Evolutionary conservation across 1,284 basidiomycete genomes (phyloP).

Genomic region (Boletus coffeatus): DNA sequence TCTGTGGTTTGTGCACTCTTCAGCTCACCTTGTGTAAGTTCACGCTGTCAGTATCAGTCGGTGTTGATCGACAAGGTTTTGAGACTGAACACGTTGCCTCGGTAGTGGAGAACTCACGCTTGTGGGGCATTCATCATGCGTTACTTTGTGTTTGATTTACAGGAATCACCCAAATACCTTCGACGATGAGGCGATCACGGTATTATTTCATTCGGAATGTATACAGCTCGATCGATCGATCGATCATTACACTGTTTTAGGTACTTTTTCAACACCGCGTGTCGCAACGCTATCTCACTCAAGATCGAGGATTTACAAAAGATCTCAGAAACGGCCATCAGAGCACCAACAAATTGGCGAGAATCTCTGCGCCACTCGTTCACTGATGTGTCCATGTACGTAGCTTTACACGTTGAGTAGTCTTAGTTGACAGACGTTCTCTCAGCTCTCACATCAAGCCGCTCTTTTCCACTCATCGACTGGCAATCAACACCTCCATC

Average conservation of each 20-base stretch:
- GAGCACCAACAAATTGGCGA: conserved; percentile 20
- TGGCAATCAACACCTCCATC: conserved; percentile 47
- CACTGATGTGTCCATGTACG: conserved; percentile 38
- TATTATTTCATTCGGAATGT: conserved; percentile 14
- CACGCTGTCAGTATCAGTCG: conserved; percentile 31
- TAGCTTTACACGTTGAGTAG: neutral
- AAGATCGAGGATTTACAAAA: conserved; percentile 40
- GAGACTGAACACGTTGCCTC: conserved; percentile 3
- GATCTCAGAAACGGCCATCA: conserved; percentile 22
- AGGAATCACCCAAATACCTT: conserved; percentile 58
- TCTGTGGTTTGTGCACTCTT: neutral
- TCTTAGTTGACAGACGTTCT: neutral
- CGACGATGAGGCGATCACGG: conserved; percentile 50
- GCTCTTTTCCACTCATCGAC: conserved; percentile 44
- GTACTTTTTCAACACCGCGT: conserved; percentile 43
- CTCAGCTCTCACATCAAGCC: conserved; percentile 36
- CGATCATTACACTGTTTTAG: conserved; percentile 19
- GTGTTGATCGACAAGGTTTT: neutral
- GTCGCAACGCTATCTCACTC: conserved; percentile 44
- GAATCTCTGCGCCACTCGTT: conserved; percentile 36
- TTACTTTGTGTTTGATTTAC: conserved; percentile 42
- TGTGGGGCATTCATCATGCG: conserved; percentile 39
- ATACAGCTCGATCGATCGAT: neutral
- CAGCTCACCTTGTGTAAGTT: conserved; percentile 26
- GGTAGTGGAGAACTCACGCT: conserved; percentile 42